Evolutionary conservation across 1,284 basidiomycete species (phyloP), one percentile per base, ranked within the genome.

Genomic region (Fomitopsis schrenkii): DNA sequence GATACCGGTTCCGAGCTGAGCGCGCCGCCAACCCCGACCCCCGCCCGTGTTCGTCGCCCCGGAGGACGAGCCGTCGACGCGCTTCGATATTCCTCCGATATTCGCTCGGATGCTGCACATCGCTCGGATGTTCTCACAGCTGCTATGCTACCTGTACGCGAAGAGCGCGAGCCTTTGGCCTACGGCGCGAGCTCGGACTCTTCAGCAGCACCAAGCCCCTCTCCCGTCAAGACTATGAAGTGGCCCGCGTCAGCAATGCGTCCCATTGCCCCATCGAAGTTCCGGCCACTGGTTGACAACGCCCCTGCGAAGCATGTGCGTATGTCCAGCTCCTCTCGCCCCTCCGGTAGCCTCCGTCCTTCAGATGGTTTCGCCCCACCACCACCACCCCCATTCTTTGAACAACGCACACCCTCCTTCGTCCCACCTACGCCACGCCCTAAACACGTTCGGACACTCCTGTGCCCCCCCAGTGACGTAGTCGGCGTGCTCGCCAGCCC

Each of bases 401-500:
- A 55, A 42, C 28, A 38, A 26, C 42, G 45, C 28, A 55, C 59
- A 17, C 59, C 59, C 26, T 35, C 38, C 12, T 33, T 55, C 14
- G 54, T 56, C 10, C 59, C 59, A 33, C 53, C 35, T 1, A 46
- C 59, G 6, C 59, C 59, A 9, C 15, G 48, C 1, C 59, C 53
- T 5, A 56, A 30, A 26, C 59, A 56, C 35, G 59, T 60, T n/a
- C 41, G 44, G 41, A 56, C 42, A 14, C 54, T 60, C 8, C 45
- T 56, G 1, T 44, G 40, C 5, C 59, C 59, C 14, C 42, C 55
- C n/a, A 58, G 60, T 36, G 44, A 33, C 5, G 59, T 53, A 3
- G 46, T 54, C 2, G 59, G 54, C 35, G 17, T 60, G 10, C 56
- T 60, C 12, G 55, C 46, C 1, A 63, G 59, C 41, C 62, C 62